Base-by-base conservation (phyloP, 1,284 basidiomycete species). In the Dichomitus squalens region DNA sequence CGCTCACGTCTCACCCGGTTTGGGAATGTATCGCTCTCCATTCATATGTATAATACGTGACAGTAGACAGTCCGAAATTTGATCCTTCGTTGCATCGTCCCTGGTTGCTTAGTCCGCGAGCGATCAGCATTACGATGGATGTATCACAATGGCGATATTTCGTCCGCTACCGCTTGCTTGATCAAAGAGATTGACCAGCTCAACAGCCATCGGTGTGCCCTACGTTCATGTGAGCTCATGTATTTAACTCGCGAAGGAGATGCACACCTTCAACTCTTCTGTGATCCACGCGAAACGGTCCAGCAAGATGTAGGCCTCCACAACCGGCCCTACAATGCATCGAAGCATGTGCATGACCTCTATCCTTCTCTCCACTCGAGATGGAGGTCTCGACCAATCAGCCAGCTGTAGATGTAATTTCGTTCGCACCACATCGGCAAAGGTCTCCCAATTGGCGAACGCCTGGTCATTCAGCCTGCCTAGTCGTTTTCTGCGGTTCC, bases 131-230 rank as follows among this genome's bases (percentile, higher is more conserved):
- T 31, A 31, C 5, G 6, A 31, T 6, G 44, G 44, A 11, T 39
- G 34, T 9, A 60, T 57, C 31, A 58, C 52, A 53, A 88, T 72
- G 2, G 81, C 85, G 51, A 86, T 74, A 68, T 88, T 89, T 62
- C 87, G 72, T 43, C 81, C 85, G 68, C 87, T 88, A 35, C 85
- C 87, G 9, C 77, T 79, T 4, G 73, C 74, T 68, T 89, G 87
- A 64, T 88, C 84, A 60, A 90, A 90, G 39, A 90, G 65, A 66
- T 87, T 87, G 1, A 88, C 75, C 8, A 83, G 64, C 25, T 78
- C 72, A n/a, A 81, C 76, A 9, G 67, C 63, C 65, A 75, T 58
- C 9, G 25, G 46, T 8, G 40, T 18, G 34, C 53, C 34, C 64
- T 64, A 27, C 18, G 3, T 8, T 16, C 11, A 12, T 31, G 31